phyloP scores from a whole-genome alignment of 1,284 basidiomycete genomes.

The Coniferiporia sulphurascens region DNA sequence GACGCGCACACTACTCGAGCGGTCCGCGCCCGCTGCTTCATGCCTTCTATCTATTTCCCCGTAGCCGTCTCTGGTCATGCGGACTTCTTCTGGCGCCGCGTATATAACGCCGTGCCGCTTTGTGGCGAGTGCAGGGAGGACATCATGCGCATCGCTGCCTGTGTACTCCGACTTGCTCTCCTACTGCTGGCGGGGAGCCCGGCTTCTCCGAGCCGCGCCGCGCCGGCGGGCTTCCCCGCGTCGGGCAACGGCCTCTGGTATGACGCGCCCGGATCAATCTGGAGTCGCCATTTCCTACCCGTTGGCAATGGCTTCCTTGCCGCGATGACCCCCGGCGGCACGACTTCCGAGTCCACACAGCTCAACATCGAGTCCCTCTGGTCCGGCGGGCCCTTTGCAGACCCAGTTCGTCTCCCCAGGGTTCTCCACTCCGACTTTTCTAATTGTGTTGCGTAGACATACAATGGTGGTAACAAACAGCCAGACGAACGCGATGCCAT shows the following conservation, averaged over 20 bases:
- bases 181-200: too few species aligned
- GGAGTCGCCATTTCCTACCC: slow-evolving; percentile 59
- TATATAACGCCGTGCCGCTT: too few species aligned
- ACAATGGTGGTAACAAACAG: slow-evolving; percentile 67
- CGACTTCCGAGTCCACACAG: slow-evolving; percentile 52
- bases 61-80: too few species aligned
- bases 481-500: slow-evolving; percentile 40
- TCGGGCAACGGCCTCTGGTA: slow-evolving; percentile 77
- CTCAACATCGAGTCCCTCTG: slow-evolving; percentile 73
- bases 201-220: too few species aligned
- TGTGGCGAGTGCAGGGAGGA: too few species aligned
- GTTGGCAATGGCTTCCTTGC: slow-evolving; percentile 71
- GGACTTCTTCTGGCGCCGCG: too few species aligned
- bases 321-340: slow-evolving; percentile 63
- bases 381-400: slow-evolving; percentile 68
- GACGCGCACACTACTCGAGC: too few species aligned
- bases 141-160: too few species aligned
- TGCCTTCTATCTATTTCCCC: too few species aligned
- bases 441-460: slow-evolving; percentile 45
- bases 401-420: slow-evolving; percentile 40
- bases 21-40: too few species aligned
- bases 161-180: too few species aligned
- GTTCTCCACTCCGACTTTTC: too few species aligned
- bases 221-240: slow-evolving; percentile 53
- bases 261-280: slow-evolving; percentile 43